Conservation (phyloP, 2,329 filamentous ascomycete species). For the Albophoma yamanashiensis region DNA sequence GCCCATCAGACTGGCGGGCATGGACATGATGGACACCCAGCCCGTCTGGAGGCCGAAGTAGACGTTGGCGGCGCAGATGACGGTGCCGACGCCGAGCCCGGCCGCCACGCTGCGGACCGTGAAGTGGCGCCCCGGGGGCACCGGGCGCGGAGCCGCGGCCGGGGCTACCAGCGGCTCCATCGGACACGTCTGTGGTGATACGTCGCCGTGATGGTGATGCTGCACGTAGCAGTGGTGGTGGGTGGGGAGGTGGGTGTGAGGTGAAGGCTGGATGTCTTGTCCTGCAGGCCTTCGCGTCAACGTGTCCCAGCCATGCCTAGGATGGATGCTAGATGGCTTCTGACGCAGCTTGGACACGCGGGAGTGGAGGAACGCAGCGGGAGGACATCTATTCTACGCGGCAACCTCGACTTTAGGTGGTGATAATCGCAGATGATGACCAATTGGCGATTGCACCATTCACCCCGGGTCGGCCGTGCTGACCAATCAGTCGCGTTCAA, state of each 20-base stretch:
- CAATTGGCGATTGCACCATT: not conserved
- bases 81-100: slow-evolving; percentile 72
- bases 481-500: not conserved
- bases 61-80: slow-evolving; percentile 96
- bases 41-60: slow-evolving; percentile 94
- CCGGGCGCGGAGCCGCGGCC: slow-evolving; percentile 9
- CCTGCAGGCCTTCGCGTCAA: not conserved
- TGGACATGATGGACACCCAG: slow-evolving; percentile 75
- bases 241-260: not conserved
- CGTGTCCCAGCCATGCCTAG: not conserved
- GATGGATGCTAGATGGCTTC: not conserved
- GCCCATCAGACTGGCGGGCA: slow-evolving; percentile 89
- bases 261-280: not conserved
- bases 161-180: not conserved
- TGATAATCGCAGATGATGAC: not conserved
- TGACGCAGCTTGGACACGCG: not conserved
- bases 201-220: not conserved
- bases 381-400: not conserved
- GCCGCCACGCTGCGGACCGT: slow-evolving; percentile 71
- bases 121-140: slow-evolving; percentile 55
- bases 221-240: too few relatives aligned
- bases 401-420: not conserved
- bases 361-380: not conserved
- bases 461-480: not conserved
- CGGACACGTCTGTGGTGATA: not conserved